Percentiles rank a stretch among this genome's conserved stretches.
Evolutionary conservation across 2,329 filamentous ascomycete genomes (phyloP).

Genomic region (Arthrinium phaeospermum): DNA sequence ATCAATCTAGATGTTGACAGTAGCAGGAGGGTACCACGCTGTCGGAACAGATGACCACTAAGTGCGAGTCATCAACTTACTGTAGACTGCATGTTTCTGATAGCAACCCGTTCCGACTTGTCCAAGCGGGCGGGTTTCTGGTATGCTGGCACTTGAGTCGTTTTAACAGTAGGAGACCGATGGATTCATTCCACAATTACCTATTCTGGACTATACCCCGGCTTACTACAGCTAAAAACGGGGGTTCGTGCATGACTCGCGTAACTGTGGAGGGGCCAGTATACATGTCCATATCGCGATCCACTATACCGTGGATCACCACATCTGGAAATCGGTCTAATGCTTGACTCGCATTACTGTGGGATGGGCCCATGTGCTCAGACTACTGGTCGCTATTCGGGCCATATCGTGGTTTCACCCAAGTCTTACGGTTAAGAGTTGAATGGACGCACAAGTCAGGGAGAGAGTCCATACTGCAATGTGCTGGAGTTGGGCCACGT

Average conservation of each 20-base stretch:
- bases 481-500: not conserved
- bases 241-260: not conserved
- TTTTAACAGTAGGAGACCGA: not conserved
- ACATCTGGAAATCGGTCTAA: not conserved
- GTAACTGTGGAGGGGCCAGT: not conserved
- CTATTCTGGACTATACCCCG: not conserved
- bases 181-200: not conserved
- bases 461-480: not conserved
- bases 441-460: no score
- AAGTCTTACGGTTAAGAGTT: not conserved
- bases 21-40: no score
- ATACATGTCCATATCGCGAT: not conserved
- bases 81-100: not conserved
- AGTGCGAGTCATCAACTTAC: not conserved
- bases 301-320: not conserved
- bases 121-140: not conserved
- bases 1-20: no score
- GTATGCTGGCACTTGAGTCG: not conserved
- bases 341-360: not conserved
- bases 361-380: no score
- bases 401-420: not conserved
- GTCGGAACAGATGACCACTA: not conserved
- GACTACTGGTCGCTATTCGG: not conserved
- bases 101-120: not conserved
- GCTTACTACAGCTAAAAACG: not conserved